Conservation (phyloP, 2,329 filamentous ascomycete species). For the Torrubiellomyces zombiae region DNA sequence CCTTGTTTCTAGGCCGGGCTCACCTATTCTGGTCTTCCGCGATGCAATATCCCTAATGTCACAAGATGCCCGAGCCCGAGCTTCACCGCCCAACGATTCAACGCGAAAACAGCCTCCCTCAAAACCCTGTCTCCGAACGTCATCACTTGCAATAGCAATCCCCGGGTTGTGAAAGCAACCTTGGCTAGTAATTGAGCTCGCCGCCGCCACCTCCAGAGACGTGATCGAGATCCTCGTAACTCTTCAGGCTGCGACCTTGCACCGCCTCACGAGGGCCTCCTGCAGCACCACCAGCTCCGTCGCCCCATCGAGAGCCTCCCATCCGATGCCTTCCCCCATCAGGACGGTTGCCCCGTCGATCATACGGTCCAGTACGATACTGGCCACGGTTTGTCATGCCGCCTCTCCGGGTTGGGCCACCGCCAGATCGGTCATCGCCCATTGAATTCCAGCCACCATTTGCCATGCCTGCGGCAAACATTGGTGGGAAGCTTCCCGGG, state of each 20-base stretch:
- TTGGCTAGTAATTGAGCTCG: conserved; percentile 93
- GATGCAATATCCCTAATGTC: too few relatives aligned
- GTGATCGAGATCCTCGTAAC: conserved; percentile 93
- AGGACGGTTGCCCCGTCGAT: conserved; percentile 44
- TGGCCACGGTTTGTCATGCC: conserved; percentile 35
- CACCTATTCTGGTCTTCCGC: too few relatives aligned
- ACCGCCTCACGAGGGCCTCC: conserved; percentile 83
- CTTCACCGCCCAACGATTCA: too few relatives aligned
- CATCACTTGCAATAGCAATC: too few relatives aligned
- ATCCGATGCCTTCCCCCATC: conserved; percentile 34
- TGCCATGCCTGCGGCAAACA: conserved; percentile 38
- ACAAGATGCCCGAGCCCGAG: too few relatives aligned
- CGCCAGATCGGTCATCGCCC: conserved; percentile 38
- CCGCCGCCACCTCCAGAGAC: conserved; percentile 56
- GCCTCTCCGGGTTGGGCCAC: conserved; percentile 54
- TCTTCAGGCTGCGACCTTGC: conserved; percentile 82
- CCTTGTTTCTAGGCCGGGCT: too few relatives aligned
- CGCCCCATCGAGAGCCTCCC: conserved; percentile 48
- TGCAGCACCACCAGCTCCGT: conserved; percentile 58
- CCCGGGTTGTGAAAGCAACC: too few relatives aligned
- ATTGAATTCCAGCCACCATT: conserved; percentile 32
- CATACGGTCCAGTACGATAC: conserved; percentile 56
- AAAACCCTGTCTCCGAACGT: too few relatives aligned
- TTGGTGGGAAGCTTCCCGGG: conserved; percentile 29
- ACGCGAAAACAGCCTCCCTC: too few relatives aligned